phyloP scores from a whole-genome alignment of 140 eudicot species.

The Erigeron philadelphicus region DNA sequence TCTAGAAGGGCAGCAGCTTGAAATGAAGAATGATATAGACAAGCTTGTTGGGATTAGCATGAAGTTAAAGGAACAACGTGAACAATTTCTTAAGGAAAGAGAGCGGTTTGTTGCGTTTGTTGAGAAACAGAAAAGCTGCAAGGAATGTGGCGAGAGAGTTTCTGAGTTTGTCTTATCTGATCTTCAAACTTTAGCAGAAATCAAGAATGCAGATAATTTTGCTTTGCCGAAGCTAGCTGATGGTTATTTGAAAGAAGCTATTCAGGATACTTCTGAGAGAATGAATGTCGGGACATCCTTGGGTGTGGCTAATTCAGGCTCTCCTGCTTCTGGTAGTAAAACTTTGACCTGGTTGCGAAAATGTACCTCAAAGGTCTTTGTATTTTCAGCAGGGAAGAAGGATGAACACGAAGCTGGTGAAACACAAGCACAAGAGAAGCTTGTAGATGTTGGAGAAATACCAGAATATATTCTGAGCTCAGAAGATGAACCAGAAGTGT shows the following conservation, averaged over 20 bases:
- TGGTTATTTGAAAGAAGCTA: conserved; percentile 51
- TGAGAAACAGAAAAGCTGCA: conserved; percentile 37
- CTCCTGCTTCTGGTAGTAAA: conserved; percentile 59
- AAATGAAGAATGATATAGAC: conserved; percentile 70
- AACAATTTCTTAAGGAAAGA: conserved; percentile 70
- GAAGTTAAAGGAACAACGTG: conserved; percentile 81
- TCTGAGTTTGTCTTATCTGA: conserved; percentile 66
- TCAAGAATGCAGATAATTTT: conserved; percentile 42
- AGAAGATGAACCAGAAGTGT: conserved; percentile 50
- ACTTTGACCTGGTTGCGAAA: conserved; percentile 66
- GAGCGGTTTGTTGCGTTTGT: conserved; percentile 39
- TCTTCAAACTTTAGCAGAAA: conserved; percentile 57
- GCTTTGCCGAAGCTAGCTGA: conserved; percentile 51
- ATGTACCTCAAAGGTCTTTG: conserved; percentile 58
- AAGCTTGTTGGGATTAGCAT: conserved; percentile 67
- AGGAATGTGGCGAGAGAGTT: conserved; percentile 59
- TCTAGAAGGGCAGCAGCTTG: conserved; percentile 59
- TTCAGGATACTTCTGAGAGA: conserved; percentile 36
- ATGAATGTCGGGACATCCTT: conserved; percentile 41
- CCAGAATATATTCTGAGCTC: conserved; percentile 34
- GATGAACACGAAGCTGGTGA: conserved; percentile 35
- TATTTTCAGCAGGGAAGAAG: conserved; percentile 68
- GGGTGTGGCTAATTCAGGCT: conserved; percentile 33
- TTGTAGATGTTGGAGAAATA: conserved; percentile 37
- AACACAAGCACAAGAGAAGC: conserved; percentile 34